Evolutionary conservation across 2,329 filamentous ascomycete genomes (phyloP).

Genomic region (Colletotrichum nymphaeae): DNA sequence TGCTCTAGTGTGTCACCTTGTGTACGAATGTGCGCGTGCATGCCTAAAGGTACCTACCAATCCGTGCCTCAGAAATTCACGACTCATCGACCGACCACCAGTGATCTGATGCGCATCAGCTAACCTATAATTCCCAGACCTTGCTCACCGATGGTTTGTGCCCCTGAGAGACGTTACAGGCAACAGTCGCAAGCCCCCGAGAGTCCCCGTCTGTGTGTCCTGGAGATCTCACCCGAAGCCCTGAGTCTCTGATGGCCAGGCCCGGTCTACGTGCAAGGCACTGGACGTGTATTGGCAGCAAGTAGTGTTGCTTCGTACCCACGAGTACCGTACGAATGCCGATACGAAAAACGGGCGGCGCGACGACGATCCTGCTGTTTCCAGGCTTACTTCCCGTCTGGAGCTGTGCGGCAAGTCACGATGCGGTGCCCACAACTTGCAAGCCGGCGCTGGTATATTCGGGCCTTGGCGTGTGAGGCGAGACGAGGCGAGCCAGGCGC

Average conservation of each 20-base stretch:
- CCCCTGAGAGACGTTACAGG: not conserved
- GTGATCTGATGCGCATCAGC: not conserved
- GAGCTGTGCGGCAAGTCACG: not conserved
- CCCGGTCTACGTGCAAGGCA: conserved; percentile 26
- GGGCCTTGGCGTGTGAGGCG: conserved; percentile 12
- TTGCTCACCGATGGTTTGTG: not conserved
- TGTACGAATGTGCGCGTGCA: not conserved
- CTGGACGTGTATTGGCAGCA: conserved; percentile 3
- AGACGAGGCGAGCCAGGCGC: conserved; percentile 15
- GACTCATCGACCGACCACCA: not conserved
- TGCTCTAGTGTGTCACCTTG: no score
- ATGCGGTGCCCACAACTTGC: not conserved
- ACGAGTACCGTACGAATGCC: not conserved
- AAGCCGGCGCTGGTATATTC: not conserved
- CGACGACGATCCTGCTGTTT: conserved; percentile 26
- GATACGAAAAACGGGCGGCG: conserved; percentile 6
- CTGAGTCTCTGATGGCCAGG: conserved; percentile 16
- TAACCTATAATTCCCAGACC: not conserved
- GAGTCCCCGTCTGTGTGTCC: not conserved
- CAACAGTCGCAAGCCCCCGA: not conserved
- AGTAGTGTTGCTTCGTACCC: not conserved
- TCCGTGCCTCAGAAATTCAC: not conserved
- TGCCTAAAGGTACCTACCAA: not conserved
- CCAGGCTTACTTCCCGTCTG: conserved; percentile 8
- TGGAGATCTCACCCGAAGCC: not conserved